Base-by-base conservation (phyloP, 2,329 filamentous ascomycete genomes). In the Rutstroemia sp. region DNA sequence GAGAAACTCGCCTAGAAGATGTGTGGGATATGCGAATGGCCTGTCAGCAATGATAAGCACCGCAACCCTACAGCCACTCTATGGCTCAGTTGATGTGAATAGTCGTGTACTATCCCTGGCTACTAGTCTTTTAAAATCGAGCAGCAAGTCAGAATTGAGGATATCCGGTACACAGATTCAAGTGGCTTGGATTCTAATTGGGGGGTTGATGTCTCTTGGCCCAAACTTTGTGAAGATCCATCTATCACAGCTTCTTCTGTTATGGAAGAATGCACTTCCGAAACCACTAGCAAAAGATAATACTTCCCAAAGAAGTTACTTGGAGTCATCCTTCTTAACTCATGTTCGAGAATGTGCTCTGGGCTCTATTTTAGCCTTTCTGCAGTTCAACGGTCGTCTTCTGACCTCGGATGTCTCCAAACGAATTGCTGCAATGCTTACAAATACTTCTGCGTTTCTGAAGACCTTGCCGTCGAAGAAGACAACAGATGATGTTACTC, bases 191-290 rank as follows among this genome's bases (percentile, higher is more conserved):
- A 95, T 95, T 48, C 76, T 99, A 57, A 95, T 99, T 48, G 94
- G 95, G 39, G 94, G 95, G 0, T 75, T 99, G 54, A 97, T 97
- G 92, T 91, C 92, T 0, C 79, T 99, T 0, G 94, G 94, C 0
- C 92, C 94, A 4, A 97, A 96, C 70, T 99, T 99, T 70, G 92
- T 97, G 71, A 99, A 99, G 73, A 97, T 97, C 23, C 94, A 99
- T 72, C 79, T 99, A 7, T 92, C 92, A 2, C 94, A 99, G 68
- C 78, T 99, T 21, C 83, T 99, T 56, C 76, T 99, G 8, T 76
- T 99, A 6, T 99, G 94, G 94, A 96, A 96, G 72, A 99, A 97
- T 71, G 92, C 94, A 0, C 78, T 99, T 10, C 92, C 95, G 0
- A 96, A 95, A 67, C 92, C 95, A 5, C 73, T 97, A n/a, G 86